Base-by-base conservation (phyloP, 106 monocot species). In the Hemerocallis citrina region DNA sequence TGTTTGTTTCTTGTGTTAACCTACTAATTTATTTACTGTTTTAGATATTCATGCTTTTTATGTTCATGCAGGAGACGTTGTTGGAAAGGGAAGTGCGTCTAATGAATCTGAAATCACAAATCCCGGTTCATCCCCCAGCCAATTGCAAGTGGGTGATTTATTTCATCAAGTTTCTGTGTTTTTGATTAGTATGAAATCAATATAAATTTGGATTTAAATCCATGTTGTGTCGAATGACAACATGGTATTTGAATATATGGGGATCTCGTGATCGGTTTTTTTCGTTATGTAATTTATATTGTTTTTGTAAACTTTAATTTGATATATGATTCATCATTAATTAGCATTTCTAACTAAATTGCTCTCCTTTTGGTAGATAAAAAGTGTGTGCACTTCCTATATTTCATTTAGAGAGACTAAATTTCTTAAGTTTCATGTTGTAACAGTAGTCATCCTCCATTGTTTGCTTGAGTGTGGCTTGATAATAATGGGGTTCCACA, bases 81-180 rank as follows among this genome's bases (percentile, higher is more conserved):
- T 59, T 74, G 66, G 68, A 30, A 81, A 81, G 74, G 81, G 70
- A 63, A 76, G 65, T 57, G 49, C 40, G 57, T 85, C 78, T 80
- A 63, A 71, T 50, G 38, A 36, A n/a, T 78, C 83, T 38, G 55
- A 33, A 19, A 37, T 76, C 47, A 67, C 68, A 59, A 76, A 57
- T 67, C 64, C 81, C 57, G 70, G 64, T 63, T 71, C 69, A 48
- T 66, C 60, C 27, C 24, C 60, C 56, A 67, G 70, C 43, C 36
- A 48, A 65, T 30, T 69, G 42, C 64, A 79, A 77, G 85, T 69
- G 44, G 34, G 63, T 63, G 37, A 11, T 5, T 36, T 35, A 35
- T 39, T 58, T 32, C 19, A 16, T 20, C n/a, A 38, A 35, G 20
- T 61, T 3, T 40, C 12, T 52, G 24, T 32, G 7, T 28, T 20